Evolutionary conservation across 805 yeast species (phyloP), one percentile per base, ranked within the genome.

Genomic region (Saccharomycopsis javanensis): DNA sequence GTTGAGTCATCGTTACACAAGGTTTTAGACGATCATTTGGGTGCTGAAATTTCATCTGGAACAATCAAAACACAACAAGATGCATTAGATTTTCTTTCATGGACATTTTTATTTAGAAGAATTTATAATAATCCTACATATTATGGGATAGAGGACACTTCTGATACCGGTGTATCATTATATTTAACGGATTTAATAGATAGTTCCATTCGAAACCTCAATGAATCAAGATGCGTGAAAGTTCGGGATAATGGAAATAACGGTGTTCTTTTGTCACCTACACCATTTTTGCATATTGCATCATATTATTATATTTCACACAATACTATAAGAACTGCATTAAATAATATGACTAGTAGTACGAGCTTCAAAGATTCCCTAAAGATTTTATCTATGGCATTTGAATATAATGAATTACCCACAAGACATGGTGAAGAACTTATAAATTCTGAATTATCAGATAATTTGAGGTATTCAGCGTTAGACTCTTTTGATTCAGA

Each of bases 41-140:
- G 95, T 68, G 99, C 99, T 0, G 99, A 94, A 68, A 90, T 95
- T 28, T 86, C 98, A 0, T 71, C 94, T 15, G 99, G 99, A 1
- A 90, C 96, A 0, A 97, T 94, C 1, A 88, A 97, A 0, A 91
- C 85, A 65, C 82, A 92, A 13, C 96, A 88, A 35, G 99, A 94
- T 71, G 99, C 91, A 56, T 85, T 94, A 0, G 90, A 85, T 62
- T 94, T 99, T 98, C 75, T 94, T 16, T 97, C 98, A 1, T 94
- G 95, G 66, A 94, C 99, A 0, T 94, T 94, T 66, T 76, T 94
- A 79, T 85, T 80, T 72, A 96, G 92, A 4, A 75, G 99, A 59
- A 92, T 94, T 97, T 81, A 86, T 59, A 87, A 88, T 66, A 92
- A 91, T 63, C 99, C 99, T 1, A 84, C 90, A 66, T 86, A 88